Evolutionary conservation across 495 filamentous ascomycete genomes (phyloP).

Genomic region (Aspergillus mulundensis): DNA sequence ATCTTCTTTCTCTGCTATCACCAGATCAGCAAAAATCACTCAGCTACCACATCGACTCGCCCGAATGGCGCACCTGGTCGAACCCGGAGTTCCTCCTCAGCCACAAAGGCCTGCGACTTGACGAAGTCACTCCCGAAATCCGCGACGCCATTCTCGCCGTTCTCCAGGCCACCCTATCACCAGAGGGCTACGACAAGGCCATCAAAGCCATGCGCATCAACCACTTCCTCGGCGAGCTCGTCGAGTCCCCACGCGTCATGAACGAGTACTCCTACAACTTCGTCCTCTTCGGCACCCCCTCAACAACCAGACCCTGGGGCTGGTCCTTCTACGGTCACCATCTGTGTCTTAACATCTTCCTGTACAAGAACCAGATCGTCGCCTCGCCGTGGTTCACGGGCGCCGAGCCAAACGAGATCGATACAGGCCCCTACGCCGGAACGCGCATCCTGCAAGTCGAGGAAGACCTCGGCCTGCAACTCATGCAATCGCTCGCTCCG

Average conservation of each 20-base stretch:
- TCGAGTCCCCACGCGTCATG: slow-evolving; percentile 55
- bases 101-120: slow-evolving; percentile 62
- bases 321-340: slow-evolving; percentile 76
- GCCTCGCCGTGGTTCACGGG: slow-evolving; percentile 70
- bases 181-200: slow-evolving; percentile 68
- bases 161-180: slow-evolving; percentile 54
- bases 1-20: slow-evolving; percentile 40
- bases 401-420: slow-evolving; percentile 72
- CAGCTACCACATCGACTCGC: slow-evolving; percentile 60
- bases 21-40: slow-evolving; percentile 45
- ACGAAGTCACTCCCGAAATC: slow-evolving; percentile 44
- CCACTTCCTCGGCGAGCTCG: slow-evolving; percentile 70
- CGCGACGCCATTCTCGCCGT: slow-evolving; percentile 50
- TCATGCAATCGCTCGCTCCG: slow-evolving; percentile 61
- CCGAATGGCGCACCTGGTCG: slow-evolving; percentile 70
- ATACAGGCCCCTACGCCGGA: slow-evolving; percentile 55
- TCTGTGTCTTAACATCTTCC: slow-evolving; percentile 64
- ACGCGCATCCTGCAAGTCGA: slow-evolving; percentile 63
- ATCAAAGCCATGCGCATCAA: slow-evolving; percentile 69
- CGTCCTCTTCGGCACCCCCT: slow-evolving; percentile 55
- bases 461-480: slow-evolving; percentile 53
- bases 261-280: slow-evolving; percentile 77
- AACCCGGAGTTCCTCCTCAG: slow-evolving; percentile 67
- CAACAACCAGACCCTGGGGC: slow-evolving; percentile 56
- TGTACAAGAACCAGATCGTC: slow-evolving; percentile 56